Conservation (phyloP, 192 early-diverging fungal genomes). For the Phycomyces blakesleeanus region DNA sequence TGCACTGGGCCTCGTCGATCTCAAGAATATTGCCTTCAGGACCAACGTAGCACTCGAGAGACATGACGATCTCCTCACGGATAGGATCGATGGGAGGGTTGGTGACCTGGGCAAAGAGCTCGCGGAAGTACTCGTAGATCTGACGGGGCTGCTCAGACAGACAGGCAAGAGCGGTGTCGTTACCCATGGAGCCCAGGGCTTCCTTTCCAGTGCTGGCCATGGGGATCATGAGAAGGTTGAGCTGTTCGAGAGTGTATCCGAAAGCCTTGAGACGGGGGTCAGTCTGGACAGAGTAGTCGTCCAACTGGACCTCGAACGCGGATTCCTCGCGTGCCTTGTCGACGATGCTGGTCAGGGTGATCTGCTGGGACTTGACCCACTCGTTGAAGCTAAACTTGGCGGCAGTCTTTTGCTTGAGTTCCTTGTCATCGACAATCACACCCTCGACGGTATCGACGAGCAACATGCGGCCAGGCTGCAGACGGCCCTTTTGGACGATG, state of each 20-base stretch:
- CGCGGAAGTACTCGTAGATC: conserved; percentile 95
- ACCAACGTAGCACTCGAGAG: conserved; percentile 89
- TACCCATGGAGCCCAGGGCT: conserved; percentile 97
- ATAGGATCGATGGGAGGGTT: conserved; percentile 99
- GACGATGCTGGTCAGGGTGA: conserved; percentile 63
- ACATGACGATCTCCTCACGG: conserved; percentile 98
- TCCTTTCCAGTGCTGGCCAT: conserved; percentile 91
- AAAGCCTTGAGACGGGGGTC: conserved; percentile 83
- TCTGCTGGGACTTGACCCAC: conserved; percentile 85
- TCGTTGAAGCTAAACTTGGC: conserved; percentile 67
- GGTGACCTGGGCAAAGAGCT: conserved; percentile 97
- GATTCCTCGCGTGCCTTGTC: conserved; percentile 32
- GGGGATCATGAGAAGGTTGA: conserved; percentile 83
- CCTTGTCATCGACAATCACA: conserved; percentile 84
- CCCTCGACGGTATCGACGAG: conserved; percentile 93
- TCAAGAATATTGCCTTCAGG: conserved; percentile 93
- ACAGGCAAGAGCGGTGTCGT: conserved; percentile 93
- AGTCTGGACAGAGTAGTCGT: conserved; percentile 58
- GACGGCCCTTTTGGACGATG: conserved; percentile 85
- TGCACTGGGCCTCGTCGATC: conserved; percentile 72
- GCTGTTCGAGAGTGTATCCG: conserved; percentile 90
- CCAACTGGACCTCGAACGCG: conserved; percentile 43
- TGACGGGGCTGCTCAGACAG: conserved; percentile 82
- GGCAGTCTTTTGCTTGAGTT: conserved; percentile 79
- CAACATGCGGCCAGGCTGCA: conserved; percentile 96